phyloP scores from a whole-genome alignment of 2,329 filamentous ascomycete genomes.

The Colletotrichum spaethianum region DNA sequence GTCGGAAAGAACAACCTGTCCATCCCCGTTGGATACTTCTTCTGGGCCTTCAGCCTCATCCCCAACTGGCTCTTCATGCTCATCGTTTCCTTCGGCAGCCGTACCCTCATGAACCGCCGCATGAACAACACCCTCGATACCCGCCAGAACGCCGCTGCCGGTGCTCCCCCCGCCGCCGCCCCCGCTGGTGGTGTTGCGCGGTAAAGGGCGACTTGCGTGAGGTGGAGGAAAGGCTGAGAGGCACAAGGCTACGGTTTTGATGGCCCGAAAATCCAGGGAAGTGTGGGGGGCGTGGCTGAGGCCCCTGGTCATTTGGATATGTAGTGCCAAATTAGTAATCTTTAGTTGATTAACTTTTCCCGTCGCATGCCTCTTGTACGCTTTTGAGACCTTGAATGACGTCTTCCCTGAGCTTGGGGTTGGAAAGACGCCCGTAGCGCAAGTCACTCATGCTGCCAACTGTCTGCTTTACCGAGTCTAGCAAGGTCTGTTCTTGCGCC shows the following conservation, averaged over 20 bases:
- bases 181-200: constrained; percentile 24
- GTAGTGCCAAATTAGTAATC: constrained; percentile 43
- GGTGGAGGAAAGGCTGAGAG: constrained; percentile 11
- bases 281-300: not conserved
- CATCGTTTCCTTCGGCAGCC: constrained; percentile 78
- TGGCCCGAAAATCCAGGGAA: not conserved
- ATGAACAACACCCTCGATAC: constrained; percentile 40
- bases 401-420: constrained; percentile 74
- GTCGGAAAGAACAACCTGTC: constrained; percentile 74
- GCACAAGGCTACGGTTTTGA: constrained; percentile 18
- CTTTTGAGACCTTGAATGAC: constrained; percentile 76
- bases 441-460: constrained; percentile 85
- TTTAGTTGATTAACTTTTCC: constrained; percentile 53
- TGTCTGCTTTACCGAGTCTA: constrained; percentile 74
- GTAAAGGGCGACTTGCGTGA: not conserved
- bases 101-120: constrained; percentile 74
- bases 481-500: constrained; percentile 72
- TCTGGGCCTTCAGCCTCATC: constrained; percentile 77
- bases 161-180: constrained; percentile 15
- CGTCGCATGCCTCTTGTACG: constrained; percentile 75
- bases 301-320: constrained; percentile 17
- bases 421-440: constrained; percentile 82
- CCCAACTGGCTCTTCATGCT: constrained; percentile 87
- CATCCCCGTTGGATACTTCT: constrained; percentile 75
- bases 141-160: constrained; percentile 21